A percentile compares a stretch with the other conserved stretches of the same genome.
Conservation (phyloP, 768 basidiomycete genomes). For the Pulveroboletus ravenelii region DNA sequence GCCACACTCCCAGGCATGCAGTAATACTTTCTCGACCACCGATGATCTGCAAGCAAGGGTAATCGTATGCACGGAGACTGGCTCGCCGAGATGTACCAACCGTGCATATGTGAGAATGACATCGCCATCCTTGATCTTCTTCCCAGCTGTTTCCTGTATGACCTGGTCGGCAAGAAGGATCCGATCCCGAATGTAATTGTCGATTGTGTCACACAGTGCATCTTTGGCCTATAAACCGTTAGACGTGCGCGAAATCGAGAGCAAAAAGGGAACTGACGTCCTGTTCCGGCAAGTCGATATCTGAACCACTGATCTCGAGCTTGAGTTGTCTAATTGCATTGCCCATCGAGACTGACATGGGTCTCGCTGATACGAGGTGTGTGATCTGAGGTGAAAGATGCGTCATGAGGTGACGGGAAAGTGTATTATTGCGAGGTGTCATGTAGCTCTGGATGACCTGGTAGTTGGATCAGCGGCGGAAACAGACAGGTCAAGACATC, state of each 20-base stretch:
- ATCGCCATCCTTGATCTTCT: slow-evolving; percentile 93
- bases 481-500: neutral
- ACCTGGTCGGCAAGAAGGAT: slow-evolving; percentile 92
- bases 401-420: slow-evolving; percentile 88
- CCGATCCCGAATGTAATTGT: slow-evolving; percentile 89
- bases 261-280: slow-evolving; percentile 52
- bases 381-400: slow-evolving; percentile 91
- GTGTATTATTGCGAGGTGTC: slow-evolving; percentile 80
- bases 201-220: slow-evolving; percentile 76
- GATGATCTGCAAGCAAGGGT: slow-evolving; percentile 62
- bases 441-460: slow-evolving; percentile 90
- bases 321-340: slow-evolving; percentile 94
- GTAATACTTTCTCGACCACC: slow-evolving; percentile 84
- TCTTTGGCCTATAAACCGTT: slow-evolving; percentile 70
- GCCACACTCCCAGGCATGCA: slow-evolving; percentile 69
- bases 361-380: slow-evolving; percentile 80
- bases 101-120: slow-evolving; percentile 90
- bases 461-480: slow-evolving; percentile 1
- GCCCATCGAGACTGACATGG: slow-evolving; percentile 92
- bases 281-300: slow-evolving; percentile 92
- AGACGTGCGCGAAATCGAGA: neutral
- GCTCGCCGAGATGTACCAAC: slow-evolving; percentile 36
- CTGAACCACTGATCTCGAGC: slow-evolving; percentile 87
- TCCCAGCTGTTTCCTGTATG: slow-evolving; percentile 81
- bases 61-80: neutral